A percentile compares a stretch with the other conserved stretches of the same genome.
Evolutionary conservation across 1,284 basidiomycete species (phyloP).

Genomic region (Fistulina hepatica): DNA sequence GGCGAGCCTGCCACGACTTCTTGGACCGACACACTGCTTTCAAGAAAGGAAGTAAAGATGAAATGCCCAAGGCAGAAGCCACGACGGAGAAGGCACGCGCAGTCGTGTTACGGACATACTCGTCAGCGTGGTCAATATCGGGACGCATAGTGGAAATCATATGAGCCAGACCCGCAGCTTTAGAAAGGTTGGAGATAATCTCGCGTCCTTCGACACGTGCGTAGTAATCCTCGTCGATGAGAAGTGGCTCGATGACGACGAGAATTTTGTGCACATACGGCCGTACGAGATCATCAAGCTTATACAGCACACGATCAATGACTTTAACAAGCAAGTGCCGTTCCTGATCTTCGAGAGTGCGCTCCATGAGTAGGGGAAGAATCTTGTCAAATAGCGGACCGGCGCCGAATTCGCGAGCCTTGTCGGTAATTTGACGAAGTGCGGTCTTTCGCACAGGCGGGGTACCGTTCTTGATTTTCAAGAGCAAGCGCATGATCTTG

Average conservation of each 20-base stretch:
- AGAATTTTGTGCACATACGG: slow-evolving; percentile 99
- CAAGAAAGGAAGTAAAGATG: slow-evolving; percentile 93
- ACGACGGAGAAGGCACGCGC: slow-evolving; percentile 99
- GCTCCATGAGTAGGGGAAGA: slow-evolving; percentile 95
- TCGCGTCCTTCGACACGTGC: slow-evolving; percentile 98
- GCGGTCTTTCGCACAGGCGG: slow-evolving; percentile 98
- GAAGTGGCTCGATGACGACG: slow-evolving; percentile 96
- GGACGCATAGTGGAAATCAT: slow-evolving; percentile 99
- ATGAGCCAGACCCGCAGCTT: slow-evolving; percentile 96
- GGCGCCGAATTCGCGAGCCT: slow-evolving; percentile 96
- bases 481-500: slow-evolving; percentile 98
- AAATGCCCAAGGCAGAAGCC: slow-evolving; percentile 96
- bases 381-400: slow-evolving; percentile 99
- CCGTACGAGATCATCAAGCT: slow-evolving; percentile 96
- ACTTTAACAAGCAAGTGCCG: slow-evolving; percentile 98
- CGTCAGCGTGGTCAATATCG: slow-evolving; percentile 99
- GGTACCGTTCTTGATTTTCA: slow-evolving; percentile 99
- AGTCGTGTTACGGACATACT: slow-evolving; percentile 98
- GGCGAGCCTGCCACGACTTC: slow-evolving; percentile 99
- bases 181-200: slow-evolving; percentile 98
- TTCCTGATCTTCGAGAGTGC: slow-evolving; percentile 97
- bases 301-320: slow-evolving; percentile 98
- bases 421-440: slow-evolving; percentile 97
- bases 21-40: slow-evolving; percentile 98
- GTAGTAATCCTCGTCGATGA: slow-evolving; percentile 99